phyloP scores from a whole-genome alignment of 192 early-diverging fungal species.

The Coemansia sp. region DNA sequence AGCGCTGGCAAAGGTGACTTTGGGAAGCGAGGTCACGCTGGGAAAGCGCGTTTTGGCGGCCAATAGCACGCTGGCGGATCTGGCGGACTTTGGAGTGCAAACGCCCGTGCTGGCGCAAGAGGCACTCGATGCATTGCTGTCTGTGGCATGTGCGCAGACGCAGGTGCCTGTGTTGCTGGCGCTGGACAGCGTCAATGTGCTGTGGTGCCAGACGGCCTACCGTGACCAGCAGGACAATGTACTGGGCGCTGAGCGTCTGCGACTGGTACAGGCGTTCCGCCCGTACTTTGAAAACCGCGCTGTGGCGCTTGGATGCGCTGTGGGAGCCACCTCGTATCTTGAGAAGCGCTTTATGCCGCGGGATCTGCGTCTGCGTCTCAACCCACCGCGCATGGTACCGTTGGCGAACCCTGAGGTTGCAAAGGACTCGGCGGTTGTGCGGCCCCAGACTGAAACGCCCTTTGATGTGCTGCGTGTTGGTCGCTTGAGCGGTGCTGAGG shows the following conservation, averaged over 20 bases:
- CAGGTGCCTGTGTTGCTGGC: slow-evolving; percentile 41
- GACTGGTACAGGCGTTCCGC: slow-evolving; percentile 30
- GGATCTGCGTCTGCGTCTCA: slow-evolving; percentile 21
- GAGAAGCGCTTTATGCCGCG: slow-evolving; percentile 32
- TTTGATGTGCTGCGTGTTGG: slow-evolving; percentile 23
- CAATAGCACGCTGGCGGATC: slow-evolving; percentile 22
- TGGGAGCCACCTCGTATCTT: slow-evolving; percentile 36
- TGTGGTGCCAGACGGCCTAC: slow-evolving; percentile 37
- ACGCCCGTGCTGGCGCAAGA: slow-evolving; percentile 34
- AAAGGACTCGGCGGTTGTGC: not conserved
- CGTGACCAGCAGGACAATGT: slow-evolving; percentile 32
- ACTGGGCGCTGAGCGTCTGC: slow-evolving; percentile 26
- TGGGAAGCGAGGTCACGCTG: slow-evolving; percentile 26
- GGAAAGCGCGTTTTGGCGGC: slow-evolving; percentile 25
- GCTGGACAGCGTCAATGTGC: slow-evolving; percentile 44
- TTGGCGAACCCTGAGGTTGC: slow-evolving; percentile 34
- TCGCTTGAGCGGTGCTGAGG: slow-evolving; percentile 24
- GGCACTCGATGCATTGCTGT: slow-evolving; percentile 31
- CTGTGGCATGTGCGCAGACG: slow-evolving; percentile 32
- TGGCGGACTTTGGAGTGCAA: slow-evolving; percentile 26
- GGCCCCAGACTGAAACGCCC: slow-evolving; percentile 8
- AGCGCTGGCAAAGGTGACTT: slow-evolving; percentile 25
- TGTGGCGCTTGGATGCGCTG: slow-evolving; percentile 31
- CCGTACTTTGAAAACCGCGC: slow-evolving; percentile 38
- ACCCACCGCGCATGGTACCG: slow-evolving; percentile 19